Evolutionary conservation across 2,329 filamentous ascomycete species (phyloP), one percentile per base, ranked within the genome.

Genomic region (Furcasterigmium furcatum): DNA sequence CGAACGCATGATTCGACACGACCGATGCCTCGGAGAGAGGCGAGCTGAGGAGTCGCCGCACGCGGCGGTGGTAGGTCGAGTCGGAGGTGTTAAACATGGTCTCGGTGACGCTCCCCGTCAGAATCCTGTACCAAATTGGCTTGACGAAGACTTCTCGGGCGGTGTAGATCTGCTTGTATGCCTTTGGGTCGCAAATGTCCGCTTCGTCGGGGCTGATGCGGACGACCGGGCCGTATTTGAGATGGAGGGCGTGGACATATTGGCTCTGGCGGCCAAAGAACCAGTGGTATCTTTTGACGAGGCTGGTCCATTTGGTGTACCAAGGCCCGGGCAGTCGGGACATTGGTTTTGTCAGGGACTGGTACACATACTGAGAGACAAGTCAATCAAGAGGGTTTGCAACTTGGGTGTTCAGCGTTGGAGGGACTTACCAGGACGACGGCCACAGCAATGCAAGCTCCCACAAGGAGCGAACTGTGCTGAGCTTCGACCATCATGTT

Each of bases 21-120:
- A 74, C 50, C 1, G 62, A 62, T 0, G 55, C 58, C 38, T 67
- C 68, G 13, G 65, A 70, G 47, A 70, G 59, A 16, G 67, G 57
- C 1, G 59, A 55, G 4, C 71, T 68, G 5, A 78, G 56, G 2
- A 77, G 61, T 42, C 65, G 62, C 12, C 73, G 66, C 3, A 38
- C 38, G 1, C 29, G 38, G 6, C 38, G 38, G 24, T 56, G 44
- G 19, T 43, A 46, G n/a, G 54, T 48, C 5, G 18, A 24, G 18
- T 51, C 50, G 5, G 47, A 43, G 21, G 40, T 48, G 14, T 16
- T 38, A n/a, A 52, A 27, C 1, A 52, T 44, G 12, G 46, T 51
- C 9, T 50, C 52, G 5, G 51, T 50, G 39, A 52, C 47, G 16
- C 10, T 14, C 9, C 16, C 19, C 2, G 67, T 44, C 14, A 58